Conservation (phyloP, 2,329 filamentous ascomycete species). For the Drechslerella coelobrocha region DNA sequence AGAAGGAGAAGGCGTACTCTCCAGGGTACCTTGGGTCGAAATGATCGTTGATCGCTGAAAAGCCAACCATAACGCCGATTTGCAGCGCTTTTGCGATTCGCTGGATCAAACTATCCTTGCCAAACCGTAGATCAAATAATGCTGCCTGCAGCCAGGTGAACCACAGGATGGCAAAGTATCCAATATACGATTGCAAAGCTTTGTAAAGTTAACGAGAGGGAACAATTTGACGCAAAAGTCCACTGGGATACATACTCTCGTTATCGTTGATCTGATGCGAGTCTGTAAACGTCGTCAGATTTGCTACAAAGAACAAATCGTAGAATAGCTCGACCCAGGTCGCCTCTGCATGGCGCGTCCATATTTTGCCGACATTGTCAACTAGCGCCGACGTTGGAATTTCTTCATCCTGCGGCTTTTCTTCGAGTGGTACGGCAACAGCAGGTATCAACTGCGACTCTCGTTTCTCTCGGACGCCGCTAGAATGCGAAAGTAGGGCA, state of each 20-base stretch:
- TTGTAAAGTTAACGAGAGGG: conserved; percentile 12
- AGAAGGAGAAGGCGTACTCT: conserved; percentile 18
- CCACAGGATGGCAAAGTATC: conserved; percentile 69
- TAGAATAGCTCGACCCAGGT: conserved; percentile 67
- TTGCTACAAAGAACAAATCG: conserved; percentile 70
- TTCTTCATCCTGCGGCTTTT: conserved; percentile 29
- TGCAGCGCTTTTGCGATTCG: conserved; percentile 67
- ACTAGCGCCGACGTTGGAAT: conserved; percentile 31
- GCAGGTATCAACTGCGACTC: conserved; percentile 35
- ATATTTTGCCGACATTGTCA: conserved; percentile 41
- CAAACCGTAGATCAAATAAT: conserved; percentile 71
- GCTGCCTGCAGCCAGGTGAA: conserved; percentile 72
- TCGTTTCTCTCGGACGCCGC: conserved; percentile 31
- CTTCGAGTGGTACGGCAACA: conserved; percentile 37
- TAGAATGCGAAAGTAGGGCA: not conserved
- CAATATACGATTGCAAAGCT: conserved; percentile 62
- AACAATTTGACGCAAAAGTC: not conserved
- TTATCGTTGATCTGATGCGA: conserved; percentile 65
- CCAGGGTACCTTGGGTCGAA: conserved; percentile 54
- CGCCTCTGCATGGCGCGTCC: conserved; percentile 58
- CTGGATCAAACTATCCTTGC: conserved; percentile 70
- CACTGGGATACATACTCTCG: conserved; percentile 55
- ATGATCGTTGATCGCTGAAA: conserved; percentile 66
- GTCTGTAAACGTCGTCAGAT: conserved; percentile 69
- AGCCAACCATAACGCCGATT: conserved; percentile 70